Conservation (phyloP, 1,284 basidiomycete genomes). For the Trametes pubescens region DNA sequence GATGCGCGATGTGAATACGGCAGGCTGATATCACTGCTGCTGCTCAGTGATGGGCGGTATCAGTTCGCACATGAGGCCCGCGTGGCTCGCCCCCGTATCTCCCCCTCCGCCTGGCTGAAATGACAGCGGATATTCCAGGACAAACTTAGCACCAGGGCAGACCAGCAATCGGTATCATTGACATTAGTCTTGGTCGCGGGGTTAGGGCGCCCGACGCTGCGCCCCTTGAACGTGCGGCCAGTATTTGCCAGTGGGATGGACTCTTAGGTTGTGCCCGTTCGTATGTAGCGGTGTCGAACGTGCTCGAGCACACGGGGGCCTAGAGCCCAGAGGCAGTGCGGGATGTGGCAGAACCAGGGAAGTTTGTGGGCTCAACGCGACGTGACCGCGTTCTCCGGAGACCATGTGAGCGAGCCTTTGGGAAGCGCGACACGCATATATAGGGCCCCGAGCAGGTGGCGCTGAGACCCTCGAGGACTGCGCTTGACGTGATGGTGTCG, state of each 20-base stretch:
- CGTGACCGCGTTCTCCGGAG: neutral
- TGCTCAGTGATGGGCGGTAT: conserved; percentile 12
- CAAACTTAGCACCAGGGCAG: conserved; percentile 10
- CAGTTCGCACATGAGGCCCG: conserved; percentile 3
- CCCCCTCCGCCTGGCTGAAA: neutral
- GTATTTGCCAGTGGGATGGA: neutral
- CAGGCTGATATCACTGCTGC: conserved; percentile 3
- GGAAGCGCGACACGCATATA: neutral
- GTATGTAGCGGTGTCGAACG: conserved; percentile 1
- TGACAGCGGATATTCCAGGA: neutral
- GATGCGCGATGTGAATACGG: conserved; percentile 1
- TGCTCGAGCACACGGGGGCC: conserved; percentile 1
- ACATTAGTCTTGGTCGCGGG: neutral
- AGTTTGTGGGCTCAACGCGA: neutral
- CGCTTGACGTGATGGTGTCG: too few species aligned
- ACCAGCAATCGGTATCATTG: neutral
- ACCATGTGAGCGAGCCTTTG: conserved; percentile 11
- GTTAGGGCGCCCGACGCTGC: neutral
- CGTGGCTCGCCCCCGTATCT: conserved; percentile 14
- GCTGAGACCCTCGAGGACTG: neutral
- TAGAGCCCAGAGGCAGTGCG: neutral
- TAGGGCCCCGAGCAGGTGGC: neutral
- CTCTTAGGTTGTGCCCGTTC: neutral
- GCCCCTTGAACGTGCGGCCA: neutral
- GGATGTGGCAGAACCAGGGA: conserved; percentile 4